Evolutionary conservation across 2,329 filamentous ascomycete species (phyloP), one percentile per base, ranked within the genome.

Genomic region (Aureobasidium musti): DNA sequence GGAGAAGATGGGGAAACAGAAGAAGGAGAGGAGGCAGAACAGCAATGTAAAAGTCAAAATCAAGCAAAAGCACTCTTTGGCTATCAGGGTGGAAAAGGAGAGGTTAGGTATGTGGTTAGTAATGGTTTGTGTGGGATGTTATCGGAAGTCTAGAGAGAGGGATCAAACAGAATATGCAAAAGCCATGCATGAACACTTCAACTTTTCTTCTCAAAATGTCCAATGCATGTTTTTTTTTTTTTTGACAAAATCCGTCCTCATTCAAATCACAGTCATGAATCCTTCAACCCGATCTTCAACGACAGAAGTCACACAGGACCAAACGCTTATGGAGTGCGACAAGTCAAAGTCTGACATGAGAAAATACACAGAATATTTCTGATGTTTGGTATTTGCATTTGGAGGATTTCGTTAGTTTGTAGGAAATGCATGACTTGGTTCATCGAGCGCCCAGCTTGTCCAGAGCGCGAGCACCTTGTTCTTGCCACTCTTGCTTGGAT

Each of bases 401-500:
- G 47, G 17, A n/a, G 14, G 19, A 11, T 52, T 30, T 52, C 49
- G 26, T 52, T 52, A 52, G 30, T 52, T 52, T 52, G 49, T 30
- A 47, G 8, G n/a, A 23, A n/a, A 8, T 30, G 19, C 26, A 28
- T 50, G 23, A 19, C n/a, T 61, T 37, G 2, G 2, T 21, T 76
- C 71, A 95, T 86, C 94, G 89, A 60, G 92, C 91, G 17, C 95
- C 95, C 73, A 99, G 83, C 84, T 98, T 99, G 82, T 96, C 91
- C 76, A 99, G 80, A 68, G 91, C 89, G 67, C 90, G 85, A 43
- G 90, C 77, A 45, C 95, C 95, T 77, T 97, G 90, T 81, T 99
- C 95, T 75, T 95, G 86, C 95, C 95, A 99, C 80, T 99, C 95
- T 75, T 91, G 86, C 84, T 97, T 97, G 72, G 90, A 91, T 75